A percentile compares a stretch with the other conserved stretches of the same genome.
These are phyloP conservation scores for Gyrodon lividus DNA, from an alignment of 768 basidiomycete species.

Conservation along the genomic window DNA sequence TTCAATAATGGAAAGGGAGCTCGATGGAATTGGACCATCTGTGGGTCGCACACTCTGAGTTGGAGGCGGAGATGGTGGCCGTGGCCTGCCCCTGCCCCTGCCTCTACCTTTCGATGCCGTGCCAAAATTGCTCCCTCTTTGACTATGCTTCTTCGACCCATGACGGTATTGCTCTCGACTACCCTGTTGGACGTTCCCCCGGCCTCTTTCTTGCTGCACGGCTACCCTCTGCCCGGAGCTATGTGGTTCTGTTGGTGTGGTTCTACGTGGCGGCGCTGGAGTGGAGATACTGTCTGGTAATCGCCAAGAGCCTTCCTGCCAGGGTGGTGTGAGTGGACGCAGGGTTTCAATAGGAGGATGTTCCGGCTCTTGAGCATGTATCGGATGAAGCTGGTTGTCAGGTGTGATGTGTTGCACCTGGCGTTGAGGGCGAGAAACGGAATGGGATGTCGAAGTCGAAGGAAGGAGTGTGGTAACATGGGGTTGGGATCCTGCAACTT, in stretches of 20 bases:
- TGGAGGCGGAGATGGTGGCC: not conserved
- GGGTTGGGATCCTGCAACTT: not conserved
- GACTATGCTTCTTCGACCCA: slow-evolving; percentile 1
- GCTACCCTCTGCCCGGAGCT: not conserved
- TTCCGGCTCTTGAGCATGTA: slow-evolving; percentile 4
- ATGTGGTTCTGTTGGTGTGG: slow-evolving; percentile 11
- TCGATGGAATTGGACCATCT: not conserved
- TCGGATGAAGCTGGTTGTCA: not conserved
- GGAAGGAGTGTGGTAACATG: not conserved
- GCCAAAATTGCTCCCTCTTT: not conserved
- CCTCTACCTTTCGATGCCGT: slow-evolving; percentile 3
- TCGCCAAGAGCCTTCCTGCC: slow-evolving; percentile 3
- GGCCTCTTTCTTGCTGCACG: not conserved
- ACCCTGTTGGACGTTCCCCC: not conserved
- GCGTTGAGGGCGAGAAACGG: slow-evolving; percentile 13
- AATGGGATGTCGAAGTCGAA: not conserved
- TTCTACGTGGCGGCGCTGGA: not conserved
- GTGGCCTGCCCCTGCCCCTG: not conserved
- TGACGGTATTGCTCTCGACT: not conserved
- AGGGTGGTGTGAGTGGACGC: slow-evolving; percentile 3
- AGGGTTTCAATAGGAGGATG: slow-evolving; percentile 19
- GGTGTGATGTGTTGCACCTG: slow-evolving; percentile 1
- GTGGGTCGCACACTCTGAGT: not conserved
- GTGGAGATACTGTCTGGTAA: not conserved
- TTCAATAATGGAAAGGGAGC: not conserved